Base-by-base conservation (phyloP, 345 rosid genomes). In the Hypericum perforatum region DNA sequence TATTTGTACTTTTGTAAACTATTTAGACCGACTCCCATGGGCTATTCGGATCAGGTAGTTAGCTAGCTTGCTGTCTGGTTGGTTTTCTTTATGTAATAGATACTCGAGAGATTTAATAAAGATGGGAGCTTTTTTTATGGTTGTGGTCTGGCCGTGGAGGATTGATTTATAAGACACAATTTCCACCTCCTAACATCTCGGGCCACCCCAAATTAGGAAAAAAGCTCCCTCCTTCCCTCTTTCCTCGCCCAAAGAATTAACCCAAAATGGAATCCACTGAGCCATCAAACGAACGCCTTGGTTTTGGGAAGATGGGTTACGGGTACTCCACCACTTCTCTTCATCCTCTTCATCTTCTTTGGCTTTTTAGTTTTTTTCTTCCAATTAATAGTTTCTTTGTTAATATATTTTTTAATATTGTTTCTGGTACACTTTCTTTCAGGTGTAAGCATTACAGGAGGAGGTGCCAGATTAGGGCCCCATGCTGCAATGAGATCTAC, bases 401-500 rank as follows among this genome's bases (percentile, higher is more conserved):
- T 45, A 13, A 9, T 47, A 12, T n/a, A 8, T 43, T 22, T 12
- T 39, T 54, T 11, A 43, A 3, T 9, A 47, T 8, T 29, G 53
- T 13, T 22, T 3, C 6, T 41, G 36, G 1, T 32, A 29, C 11
- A 7, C 6, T 41, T 55, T n/a, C 45, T 9, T 9, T n/a, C 22
- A 91, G 98, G 71, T 91, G 98, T 73, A 50, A 81, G 63, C 98
- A 91, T 75, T 91, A 91, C 67, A 76, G 80, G 77, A 81, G 98
- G 69, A 85, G 98, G 65, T 91, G 98, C 69, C 63, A 16, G 78
- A 85, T 91, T 80, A 73, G 98, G 69, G 86, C 96, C 63, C 90
- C 95, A 5, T 91, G 96, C 50, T 91, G 98, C 79, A 85, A 87
- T 67, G 96, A 87, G 82, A 78, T 87, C 64, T 91, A 76, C 62